Base-by-base conservation (phyloP, 2,329 filamentous ascomycete genomes). In the Colletotrichum eremochloae region DNA sequence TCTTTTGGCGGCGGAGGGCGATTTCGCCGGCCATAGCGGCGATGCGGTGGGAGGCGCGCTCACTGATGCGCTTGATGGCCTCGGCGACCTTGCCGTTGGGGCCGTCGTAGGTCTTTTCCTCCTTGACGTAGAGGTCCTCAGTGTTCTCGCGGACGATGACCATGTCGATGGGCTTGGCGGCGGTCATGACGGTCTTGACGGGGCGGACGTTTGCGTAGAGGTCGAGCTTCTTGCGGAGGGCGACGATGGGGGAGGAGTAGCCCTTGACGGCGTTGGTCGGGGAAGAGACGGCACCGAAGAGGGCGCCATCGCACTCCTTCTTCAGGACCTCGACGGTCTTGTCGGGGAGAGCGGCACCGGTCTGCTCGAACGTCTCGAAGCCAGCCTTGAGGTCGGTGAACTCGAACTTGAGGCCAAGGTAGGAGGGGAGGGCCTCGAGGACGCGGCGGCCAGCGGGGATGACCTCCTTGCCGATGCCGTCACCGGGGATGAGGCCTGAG, bases 71-170 rank as follows among this genome's bases (percentile, higher is more conserved):
- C 89, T 99, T 99, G 85, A 98, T 96, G 58, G 96, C 96, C 86
- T 98, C 96, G 75, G 96, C 96, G 70, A 98, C 93, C 85, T 94
- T 95, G 68, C 86, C 88, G 72, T 94, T 89, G 46, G 92, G 86
- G 42, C 89, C 90, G 66, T 94, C 90, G 81, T 90, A 92, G 31
- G 95, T 98, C 82, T 88, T 92, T 86, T 99, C 96, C 82, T 98
- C 93, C 86, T 98, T 98, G 78, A 99, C 96, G 84, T 97, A 97
- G 52, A 99, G 89, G 82, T 99, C 96, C 86, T 99, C 96, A 42
- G 96, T 99, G 87, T 99, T 99, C 85, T 99, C 96, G 76, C 96
- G 94, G 67, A 98, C 96, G 79, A 98, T 99, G 79, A 99, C 96
- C 82, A 99, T 92, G 85, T 99, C 96, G 79, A 98, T 95, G 75